Base-by-base conservation (phyloP, 176 grass and related monocot genomes). In the Carex cristatella region DNA sequence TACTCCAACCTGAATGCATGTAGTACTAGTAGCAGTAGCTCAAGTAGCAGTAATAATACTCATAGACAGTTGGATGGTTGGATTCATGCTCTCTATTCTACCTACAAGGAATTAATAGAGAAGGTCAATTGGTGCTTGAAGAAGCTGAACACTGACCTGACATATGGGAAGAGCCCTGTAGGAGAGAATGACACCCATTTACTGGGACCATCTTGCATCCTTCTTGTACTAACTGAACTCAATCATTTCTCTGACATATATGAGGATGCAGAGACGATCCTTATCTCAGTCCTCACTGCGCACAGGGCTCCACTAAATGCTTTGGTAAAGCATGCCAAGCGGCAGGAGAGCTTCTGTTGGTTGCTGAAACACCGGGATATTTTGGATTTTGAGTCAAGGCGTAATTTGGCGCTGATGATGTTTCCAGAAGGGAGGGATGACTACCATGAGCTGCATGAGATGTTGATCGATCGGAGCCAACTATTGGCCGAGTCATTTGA, bases 351-450 rank as follows among this genome's bases (percentile, higher is more conserved):
- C 79, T 88, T 99, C 63, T 74, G 78, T 38, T 99, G 97, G 97
- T 89, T 99, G 66, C 81, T 85, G 66, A 99, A 94, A 83, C 90
- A 99, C 81, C 91, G 90, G 82, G 92, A 95, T 81, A 84, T 99
- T 57, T 87, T 92, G 16, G 89, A 88, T 80, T 99, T 94, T 0
- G 90, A 96, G 80, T 87, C 91, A 7, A 99, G 97, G 84, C 86
- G 88, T 86, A 99, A 94, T 85, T 86, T 99, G 48, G 91, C 95
- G 37, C 81, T 94, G 74, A 99, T 99, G 97, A 80, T 99, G 93
- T 89, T 99, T 37, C 88, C 94, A 87, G 93, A 96, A 83, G 85
- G 85, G 65, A 99, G 89, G 76, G 91, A 99, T 84, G 97, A 96
- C 18, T 91, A 82, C 73, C 90, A 92, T 64, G 97, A 94, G 83